These are phyloP conservation scores for Pleurotus tuoliensis DNA, from an alignment of 768 basidiomycete genomes.

Conservation along the genomic window DNA sequence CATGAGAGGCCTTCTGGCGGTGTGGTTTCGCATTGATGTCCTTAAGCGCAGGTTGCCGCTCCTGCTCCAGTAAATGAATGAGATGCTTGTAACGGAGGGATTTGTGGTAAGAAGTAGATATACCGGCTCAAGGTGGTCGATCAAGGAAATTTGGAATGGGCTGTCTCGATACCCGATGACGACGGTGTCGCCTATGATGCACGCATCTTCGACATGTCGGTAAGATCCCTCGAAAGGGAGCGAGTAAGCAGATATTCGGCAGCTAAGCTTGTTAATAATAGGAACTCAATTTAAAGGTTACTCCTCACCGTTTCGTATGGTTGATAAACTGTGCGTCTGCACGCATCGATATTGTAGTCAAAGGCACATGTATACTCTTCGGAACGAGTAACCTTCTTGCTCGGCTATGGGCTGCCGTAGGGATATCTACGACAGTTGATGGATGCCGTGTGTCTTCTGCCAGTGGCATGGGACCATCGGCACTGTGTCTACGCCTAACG, in stretches of 20 bases:
- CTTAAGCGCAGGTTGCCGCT: constrained; percentile 22
- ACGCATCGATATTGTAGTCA: constrained; percentile 43
- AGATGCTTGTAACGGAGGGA: background rate
- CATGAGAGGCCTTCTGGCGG: background rate
- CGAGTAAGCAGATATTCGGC: constrained; percentile 32
- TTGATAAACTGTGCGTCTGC: constrained; percentile 42
- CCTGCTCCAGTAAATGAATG: constrained; percentile 11
- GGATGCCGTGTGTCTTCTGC: background rate
- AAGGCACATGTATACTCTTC: constrained; percentile 22
- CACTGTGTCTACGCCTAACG: too few species aligned
- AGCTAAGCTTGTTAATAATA: constrained; percentile 18
- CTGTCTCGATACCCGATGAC: constrained; percentile 42
- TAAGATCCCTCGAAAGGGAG: constrained; percentile 30
- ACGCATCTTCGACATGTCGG: constrained; percentile 44
- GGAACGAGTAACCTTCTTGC: constrained; percentile 26
- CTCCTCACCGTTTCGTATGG: constrained; percentile 23
- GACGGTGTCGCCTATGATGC: constrained; percentile 34
- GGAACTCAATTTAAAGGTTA: constrained; percentile 11
- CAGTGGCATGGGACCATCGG: too few species aligned
- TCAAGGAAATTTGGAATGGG: constrained; percentile 33
- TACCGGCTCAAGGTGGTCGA: background rate
- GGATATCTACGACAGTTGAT: constrained; percentile 9
- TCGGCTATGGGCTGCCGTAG: constrained; percentile 20
- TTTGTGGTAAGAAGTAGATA: background rate
- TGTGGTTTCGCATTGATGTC: constrained; percentile 29